Percentiles rank a stretch among this genome's conserved stretches.
Evolutionary conservation across 2,329 filamentous ascomycete genomes (phyloP).

Genomic region (Ustulina deusta): DNA sequence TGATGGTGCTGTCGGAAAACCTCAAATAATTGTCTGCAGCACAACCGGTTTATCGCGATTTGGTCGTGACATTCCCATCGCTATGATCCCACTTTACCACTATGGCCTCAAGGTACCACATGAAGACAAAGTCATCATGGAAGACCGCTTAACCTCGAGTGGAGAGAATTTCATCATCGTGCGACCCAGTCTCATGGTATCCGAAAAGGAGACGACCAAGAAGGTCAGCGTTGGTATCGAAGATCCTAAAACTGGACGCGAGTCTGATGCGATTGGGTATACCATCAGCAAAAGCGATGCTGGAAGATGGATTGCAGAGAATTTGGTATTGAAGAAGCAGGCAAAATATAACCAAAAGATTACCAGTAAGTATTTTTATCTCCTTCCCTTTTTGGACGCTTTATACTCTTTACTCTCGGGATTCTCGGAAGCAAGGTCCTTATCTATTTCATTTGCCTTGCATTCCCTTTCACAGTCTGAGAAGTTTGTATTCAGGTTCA

Average conservation of each 20-base stretch:
- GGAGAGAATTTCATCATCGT: slow-evolving; percentile 54
- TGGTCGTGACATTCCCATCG: slow-evolving; percentile 59
- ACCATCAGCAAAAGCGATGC: slow-evolving; percentile 61
- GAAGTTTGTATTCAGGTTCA: background rate
- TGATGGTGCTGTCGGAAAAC: slow-evolving; percentile 47
- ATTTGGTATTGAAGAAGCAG: slow-evolving; percentile 49
- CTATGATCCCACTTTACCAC: slow-evolving; percentile 59
- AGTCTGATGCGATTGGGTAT: slow-evolving; percentile 59
- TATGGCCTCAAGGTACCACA: slow-evolving; percentile 57
- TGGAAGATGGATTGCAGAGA: slow-evolving; percentile 61
- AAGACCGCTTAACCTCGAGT: slow-evolving; percentile 50
- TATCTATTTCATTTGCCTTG: background rate
- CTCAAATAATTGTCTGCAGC: slow-evolving; percentile 56
- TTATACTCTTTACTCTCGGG: background rate
- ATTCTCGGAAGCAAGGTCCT: background rate
- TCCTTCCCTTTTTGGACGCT: background rate
- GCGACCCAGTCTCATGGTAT: slow-evolving; percentile 54
- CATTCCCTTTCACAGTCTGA: background rate
- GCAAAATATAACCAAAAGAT: slow-evolving; percentile 53
- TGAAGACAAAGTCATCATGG: slow-evolving; percentile 63
- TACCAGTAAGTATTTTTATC: slow-evolving; percentile 35
- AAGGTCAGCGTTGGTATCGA: slow-evolving; percentile 57
- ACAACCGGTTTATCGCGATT: slow-evolving; percentile 58
- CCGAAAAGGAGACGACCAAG: slow-evolving; percentile 45
- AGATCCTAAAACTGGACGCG: slow-evolving; percentile 49